Evolutionary conservation across 495 filamentous ascomycete genomes (phyloP).

Genomic region (Hypoxylon intermedium): DNA sequence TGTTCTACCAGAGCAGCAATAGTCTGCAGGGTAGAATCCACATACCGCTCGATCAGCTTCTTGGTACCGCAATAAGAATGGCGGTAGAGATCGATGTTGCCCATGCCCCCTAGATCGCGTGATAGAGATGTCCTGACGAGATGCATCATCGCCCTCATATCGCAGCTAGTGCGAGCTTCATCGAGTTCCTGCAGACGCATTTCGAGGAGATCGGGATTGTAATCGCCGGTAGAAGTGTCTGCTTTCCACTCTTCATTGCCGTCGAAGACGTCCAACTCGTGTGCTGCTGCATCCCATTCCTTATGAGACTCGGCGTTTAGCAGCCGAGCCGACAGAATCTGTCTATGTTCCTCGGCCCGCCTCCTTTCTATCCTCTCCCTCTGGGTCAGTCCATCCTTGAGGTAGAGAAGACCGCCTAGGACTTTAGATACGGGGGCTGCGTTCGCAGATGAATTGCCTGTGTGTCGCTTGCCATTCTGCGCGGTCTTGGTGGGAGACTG

Average conservation of each 20-base stretch:
- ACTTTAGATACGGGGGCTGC: conserved; percentile 19
- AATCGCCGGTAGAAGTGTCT: conserved; percentile 60
- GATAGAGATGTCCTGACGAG: conserved; percentile 81
- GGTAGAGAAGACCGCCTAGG: conserved; percentile 35
- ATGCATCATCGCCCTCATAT: conserved; percentile 76
- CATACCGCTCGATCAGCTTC: conserved; percentile 82
- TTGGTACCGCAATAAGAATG: conserved; percentile 90
- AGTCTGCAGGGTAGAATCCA: conserved; percentile 75
- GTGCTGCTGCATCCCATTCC: conserved; percentile 73
- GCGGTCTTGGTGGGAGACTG: conserved; percentile 3
- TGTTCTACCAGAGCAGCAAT: conserved; percentile 73
- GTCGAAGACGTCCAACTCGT: conserved; percentile 81
- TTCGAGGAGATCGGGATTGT: conserved; percentile 71
- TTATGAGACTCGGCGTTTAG: conserved; percentile 66
- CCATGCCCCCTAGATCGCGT: conserved; percentile 85
- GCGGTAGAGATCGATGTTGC: conserved; percentile 79
- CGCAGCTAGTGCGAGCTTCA: conserved; percentile 73
- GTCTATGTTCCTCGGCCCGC: conserved; percentile 64
- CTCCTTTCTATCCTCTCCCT: conserved; percentile 60
- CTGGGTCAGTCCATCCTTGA: conserved; percentile 60
- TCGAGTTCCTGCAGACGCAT: conserved; percentile 75
- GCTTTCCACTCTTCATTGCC: conserved; percentile 85
- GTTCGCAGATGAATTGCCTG: not conserved
- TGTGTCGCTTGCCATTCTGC: conserved; percentile 11
- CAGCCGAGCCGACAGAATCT: conserved; percentile 68